phyloP scores from a whole-genome alignment of 257 asterid genomes.

The Craterostigma plantagineum region DNA sequence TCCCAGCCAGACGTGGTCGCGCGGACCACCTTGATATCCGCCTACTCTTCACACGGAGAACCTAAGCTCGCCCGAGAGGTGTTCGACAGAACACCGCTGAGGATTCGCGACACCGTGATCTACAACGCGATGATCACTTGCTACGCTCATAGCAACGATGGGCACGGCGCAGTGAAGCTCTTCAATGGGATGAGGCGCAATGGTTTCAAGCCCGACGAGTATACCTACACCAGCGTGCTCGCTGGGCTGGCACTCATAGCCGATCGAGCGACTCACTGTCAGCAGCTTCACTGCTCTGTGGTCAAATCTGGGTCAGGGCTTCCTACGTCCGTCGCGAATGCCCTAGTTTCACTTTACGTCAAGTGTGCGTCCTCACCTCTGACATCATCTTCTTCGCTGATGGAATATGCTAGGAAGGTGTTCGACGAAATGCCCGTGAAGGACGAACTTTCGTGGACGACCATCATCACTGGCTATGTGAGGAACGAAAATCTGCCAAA shows the following conservation, averaged over 20 bases:
- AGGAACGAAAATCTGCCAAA: constrained; percentile 36
- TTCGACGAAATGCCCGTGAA: constrained; percentile 33
- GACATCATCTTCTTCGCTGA: constrained; percentile 18
- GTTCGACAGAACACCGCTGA: constrained; percentile 27
- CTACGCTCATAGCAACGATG: constrained; percentile 36
- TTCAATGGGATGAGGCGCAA: constrained; percentile 36
- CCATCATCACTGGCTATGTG: constrained; percentile 55
- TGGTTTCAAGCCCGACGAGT: constrained; percentile 29
- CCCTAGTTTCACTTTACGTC: constrained; percentile 44
- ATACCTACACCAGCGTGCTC: constrained; percentile 36
- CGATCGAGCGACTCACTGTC: constrained; percentile 34
- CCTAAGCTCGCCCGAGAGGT: constrained; percentile 25
- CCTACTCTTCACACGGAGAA: constrained; percentile 32
- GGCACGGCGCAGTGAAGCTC: constrained; percentile 33
- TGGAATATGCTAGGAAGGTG: constrained; percentile 33
- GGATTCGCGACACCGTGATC: constrained; percentile 33
- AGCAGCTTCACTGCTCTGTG: constrained; percentile 47
- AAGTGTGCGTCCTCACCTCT: constrained; percentile 43
- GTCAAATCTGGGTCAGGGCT: constrained; percentile 29
- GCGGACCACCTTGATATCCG: constrained; percentile 43
- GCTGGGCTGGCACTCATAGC: constrained; percentile 39
- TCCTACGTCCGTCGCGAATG: constrained; percentile 40
- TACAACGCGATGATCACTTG: constrained; percentile 50
- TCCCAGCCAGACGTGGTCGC: constrained; percentile 50
- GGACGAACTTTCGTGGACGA: constrained; percentile 56